A percentile compares a stretch with the other conserved stretches of the same genome.
These are phyloP conservation scores for Emmonsiellopsis sp. DNA, from an alignment of 2,329 filamentous ascomycete species.

Conservation along the genomic window DNA sequence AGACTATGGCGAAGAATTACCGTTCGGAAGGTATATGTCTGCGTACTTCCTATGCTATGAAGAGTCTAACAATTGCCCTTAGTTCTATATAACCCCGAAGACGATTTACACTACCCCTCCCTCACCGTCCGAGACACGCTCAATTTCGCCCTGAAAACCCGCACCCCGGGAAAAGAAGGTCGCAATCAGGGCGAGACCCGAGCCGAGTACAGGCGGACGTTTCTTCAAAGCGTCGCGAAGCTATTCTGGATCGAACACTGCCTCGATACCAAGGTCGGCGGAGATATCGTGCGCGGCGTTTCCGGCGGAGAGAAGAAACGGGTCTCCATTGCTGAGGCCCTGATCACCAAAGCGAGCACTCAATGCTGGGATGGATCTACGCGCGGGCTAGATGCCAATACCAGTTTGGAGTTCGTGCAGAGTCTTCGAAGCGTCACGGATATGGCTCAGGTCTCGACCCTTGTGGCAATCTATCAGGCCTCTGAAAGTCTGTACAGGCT, in stretches of 20 bases:
- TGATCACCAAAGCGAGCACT: slow-evolving; percentile 53
- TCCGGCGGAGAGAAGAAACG: slow-evolving; percentile 67
- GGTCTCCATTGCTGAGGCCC: slow-evolving; percentile 72
- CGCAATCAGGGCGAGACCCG: slow-evolving; percentile 54
- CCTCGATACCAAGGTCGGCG: slow-evolving; percentile 62
- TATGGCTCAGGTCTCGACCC: slow-evolving; percentile 51
- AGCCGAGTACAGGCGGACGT: slow-evolving; percentile 50
- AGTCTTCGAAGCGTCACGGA: slow-evolving; percentile 57
- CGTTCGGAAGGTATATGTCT: slow-evolving; percentile 29
- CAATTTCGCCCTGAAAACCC: slow-evolving; percentile 59
- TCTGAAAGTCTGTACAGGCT: slow-evolving; percentile 41
- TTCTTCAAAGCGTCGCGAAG: slow-evolving; percentile 59
- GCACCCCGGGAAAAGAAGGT: slow-evolving; percentile 54
- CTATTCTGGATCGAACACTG: slow-evolving; percentile 65
- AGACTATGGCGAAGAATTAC: slow-evolving; percentile 41
- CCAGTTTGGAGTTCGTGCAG: slow-evolving; percentile 63
- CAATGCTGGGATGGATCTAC: slow-evolving; percentile 74
- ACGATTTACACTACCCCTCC: slow-evolving; percentile 69
- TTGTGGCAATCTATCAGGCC: slow-evolving; percentile 65
- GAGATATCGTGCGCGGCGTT: slow-evolving; percentile 63
- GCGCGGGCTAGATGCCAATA: slow-evolving; percentile 62
- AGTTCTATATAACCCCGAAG: slow-evolving; percentile 67
- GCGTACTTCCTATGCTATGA: not conserved
- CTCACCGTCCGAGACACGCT: slow-evolving; percentile 66
- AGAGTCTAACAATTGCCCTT: not conserved